Evolutionary conservation across 2,329 filamentous ascomycete genomes (phyloP).

Genomic region (Hymenoscyphus fructigenus): DNA sequence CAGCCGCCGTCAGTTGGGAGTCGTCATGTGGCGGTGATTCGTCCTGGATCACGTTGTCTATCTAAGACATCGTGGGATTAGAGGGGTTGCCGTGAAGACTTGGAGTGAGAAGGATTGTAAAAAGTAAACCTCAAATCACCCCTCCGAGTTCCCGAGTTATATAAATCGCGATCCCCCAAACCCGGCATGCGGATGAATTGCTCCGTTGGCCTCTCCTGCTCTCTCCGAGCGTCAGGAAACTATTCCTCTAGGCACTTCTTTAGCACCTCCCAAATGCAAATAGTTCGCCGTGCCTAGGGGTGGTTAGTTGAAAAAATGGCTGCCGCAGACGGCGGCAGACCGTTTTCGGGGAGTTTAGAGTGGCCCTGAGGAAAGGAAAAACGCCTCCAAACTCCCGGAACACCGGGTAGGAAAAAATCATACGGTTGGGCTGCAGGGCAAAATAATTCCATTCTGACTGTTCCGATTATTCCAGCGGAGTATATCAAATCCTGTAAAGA

Average conservation of each 20-base stretch:
- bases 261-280: background rate
- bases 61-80: background rate
- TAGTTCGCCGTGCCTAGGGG: background rate
- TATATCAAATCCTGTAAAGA: background rate
- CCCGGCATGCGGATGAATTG: background rate
- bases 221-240: background rate
- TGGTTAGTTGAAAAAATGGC: background rate
- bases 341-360: background rate
- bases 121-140: background rate
- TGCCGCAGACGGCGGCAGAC: background rate
- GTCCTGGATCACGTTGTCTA: background rate
- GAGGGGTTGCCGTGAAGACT: background rate
- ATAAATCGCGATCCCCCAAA: background rate
- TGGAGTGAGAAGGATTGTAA: background rate
- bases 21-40: background rate
- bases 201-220: background rate
- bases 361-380: background rate
- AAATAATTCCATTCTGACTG: background rate
- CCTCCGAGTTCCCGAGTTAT: background rate
- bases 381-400: background rate
- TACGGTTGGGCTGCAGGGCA: background rate
- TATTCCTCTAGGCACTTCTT: background rate
- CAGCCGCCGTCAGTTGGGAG: background rate
- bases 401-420: constrained; percentile 1
- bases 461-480: background rate